A percentile compares a stretch with the other conserved stretches of the same genome.
Conservation (phyloP, 2,329 filamentous ascomycete species). For the Nannizzia gypsea region DNA sequence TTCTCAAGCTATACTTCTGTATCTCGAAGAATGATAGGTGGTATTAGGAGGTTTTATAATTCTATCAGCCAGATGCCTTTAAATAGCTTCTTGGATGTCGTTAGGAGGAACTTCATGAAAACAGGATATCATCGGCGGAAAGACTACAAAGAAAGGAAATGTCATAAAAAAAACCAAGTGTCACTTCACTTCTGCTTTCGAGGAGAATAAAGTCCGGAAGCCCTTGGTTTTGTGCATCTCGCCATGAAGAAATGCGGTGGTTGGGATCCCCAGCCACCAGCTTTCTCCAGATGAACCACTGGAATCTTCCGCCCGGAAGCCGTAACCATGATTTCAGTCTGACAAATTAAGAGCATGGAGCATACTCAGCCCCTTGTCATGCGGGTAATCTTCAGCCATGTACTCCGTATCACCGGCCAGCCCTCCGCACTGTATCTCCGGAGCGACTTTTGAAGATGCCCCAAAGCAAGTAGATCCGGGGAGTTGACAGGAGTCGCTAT, state of each 20-base stretch:
- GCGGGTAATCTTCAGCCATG: not conserved
- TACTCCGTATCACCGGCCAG: not conserved
- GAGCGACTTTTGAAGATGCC: not conserved
- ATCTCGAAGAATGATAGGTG: not conserved
- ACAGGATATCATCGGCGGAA: not conserved
- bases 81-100: not conserved
- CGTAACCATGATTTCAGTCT: not conserved
- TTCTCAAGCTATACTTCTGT: not conserved
- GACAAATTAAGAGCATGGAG: not conserved
- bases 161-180: not conserved
- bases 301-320: not conserved
- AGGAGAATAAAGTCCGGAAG: not conserved
- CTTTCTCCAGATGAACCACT: not conserved
- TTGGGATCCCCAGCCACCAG: slow-evolving; percentile 11
- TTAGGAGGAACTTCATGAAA: not conserved
- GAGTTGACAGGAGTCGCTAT: no score
- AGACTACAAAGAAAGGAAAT: not conserved
- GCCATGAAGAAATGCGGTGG: slow-evolving; percentile 3
- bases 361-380: not conserved
- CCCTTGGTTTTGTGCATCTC: not conserved
- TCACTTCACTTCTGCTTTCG: not conserved
- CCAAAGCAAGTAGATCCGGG: not conserved
- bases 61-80: not conserved
- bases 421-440: not conserved
- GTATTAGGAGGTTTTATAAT: not conserved